Evolutionary conservation across 2,329 filamentous ascomycete species (phyloP).

Genomic region (Cladosporium colombiae): DNA sequence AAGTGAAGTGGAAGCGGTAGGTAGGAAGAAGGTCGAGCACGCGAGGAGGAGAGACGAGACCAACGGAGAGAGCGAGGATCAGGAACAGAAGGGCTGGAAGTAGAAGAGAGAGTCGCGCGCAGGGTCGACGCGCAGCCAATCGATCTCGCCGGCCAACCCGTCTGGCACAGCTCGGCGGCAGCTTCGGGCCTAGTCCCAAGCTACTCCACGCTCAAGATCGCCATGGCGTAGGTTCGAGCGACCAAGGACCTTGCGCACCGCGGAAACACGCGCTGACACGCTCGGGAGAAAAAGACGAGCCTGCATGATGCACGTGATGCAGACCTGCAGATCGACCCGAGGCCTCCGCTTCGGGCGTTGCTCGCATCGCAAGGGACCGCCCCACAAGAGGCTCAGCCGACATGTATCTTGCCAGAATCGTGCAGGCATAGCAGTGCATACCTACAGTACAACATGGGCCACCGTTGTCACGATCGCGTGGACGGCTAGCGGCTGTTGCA

Average conservation of each 20-base stretch:
- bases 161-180: conserved; percentile 1
- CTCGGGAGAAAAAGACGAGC: neutral
- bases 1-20: conserved; percentile 2
- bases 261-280: neutral
- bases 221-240: neutral
- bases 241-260: neutral
- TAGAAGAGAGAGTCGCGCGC: neutral
- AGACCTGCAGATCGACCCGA: neutral
- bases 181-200: neutral
- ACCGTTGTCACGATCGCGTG: neutral
- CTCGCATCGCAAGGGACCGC: neutral
- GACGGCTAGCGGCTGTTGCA: neutral
- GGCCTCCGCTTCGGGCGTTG: neutral
- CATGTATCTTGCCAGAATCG: neutral
- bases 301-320: conserved; percentile 9
- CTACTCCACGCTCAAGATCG: conserved; percentile 1
- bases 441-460: neutral
- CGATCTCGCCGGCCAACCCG: neutral
- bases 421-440: neutral
- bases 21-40: neutral
- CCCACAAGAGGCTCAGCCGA: neutral
- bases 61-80: neutral
- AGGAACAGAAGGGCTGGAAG: conserved; percentile 3
- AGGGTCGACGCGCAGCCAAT: conserved; percentile 9
- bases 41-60: conserved; percentile 6